Percentiles rank a stretch among this genome's conserved stretches.
Evolutionary conservation across 2,329 filamentous ascomycete genomes (phyloP).

Genomic region (Cladobotryum protrusum): DNA sequence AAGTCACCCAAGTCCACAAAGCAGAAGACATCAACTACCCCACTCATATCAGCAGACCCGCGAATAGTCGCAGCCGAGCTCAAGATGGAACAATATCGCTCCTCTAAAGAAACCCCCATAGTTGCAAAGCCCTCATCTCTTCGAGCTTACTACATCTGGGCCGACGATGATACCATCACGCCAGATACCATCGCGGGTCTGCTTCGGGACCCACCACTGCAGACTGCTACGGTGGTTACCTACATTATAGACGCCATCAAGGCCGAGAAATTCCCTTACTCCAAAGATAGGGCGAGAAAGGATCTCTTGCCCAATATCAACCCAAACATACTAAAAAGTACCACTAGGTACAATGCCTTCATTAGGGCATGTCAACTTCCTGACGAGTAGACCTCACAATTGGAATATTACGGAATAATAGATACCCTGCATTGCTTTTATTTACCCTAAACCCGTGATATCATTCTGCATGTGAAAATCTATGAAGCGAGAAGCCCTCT

Average conservation of each 20-base stretch:
- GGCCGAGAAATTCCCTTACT: slow-evolving; percentile 44
- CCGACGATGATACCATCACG: slow-evolving; percentile 42
- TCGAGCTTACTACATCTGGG: slow-evolving; percentile 60
- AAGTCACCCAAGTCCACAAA: slow-evolving; percentile 1
- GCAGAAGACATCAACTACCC: slow-evolving; percentile 10
- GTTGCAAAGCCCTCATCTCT: slow-evolving; percentile 32
- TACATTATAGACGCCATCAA: slow-evolving; percentile 55
- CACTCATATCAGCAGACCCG: slow-evolving; percentile 24
- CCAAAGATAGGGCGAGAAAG: slow-evolving; percentile 36
- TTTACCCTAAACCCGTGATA: neutral
- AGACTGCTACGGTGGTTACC: slow-evolving; percentile 45
- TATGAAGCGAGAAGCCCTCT: slow-evolving; percentile 42
- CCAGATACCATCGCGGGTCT: slow-evolving; percentile 46
- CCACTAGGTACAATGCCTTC: slow-evolving; percentile 7
- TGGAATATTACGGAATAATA: neutral
- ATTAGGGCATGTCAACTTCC: neutral
- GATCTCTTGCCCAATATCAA: slow-evolving; percentile 38
- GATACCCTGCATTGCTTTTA: neutral
- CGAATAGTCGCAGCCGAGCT: slow-evolving; percentile 39
- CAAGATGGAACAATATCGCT: slow-evolving; percentile 31
- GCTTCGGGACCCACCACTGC: slow-evolving; percentile 55
- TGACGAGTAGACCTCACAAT: too few relatives aligned
- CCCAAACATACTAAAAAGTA: slow-evolving; percentile 9
- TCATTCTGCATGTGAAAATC: slow-evolving; percentile 2
- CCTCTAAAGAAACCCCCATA: slow-evolving; percentile 19